phyloP scores from a whole-genome alignment of 2,329 filamentous ascomycete species.

The Sporothrix inflata region DNA sequence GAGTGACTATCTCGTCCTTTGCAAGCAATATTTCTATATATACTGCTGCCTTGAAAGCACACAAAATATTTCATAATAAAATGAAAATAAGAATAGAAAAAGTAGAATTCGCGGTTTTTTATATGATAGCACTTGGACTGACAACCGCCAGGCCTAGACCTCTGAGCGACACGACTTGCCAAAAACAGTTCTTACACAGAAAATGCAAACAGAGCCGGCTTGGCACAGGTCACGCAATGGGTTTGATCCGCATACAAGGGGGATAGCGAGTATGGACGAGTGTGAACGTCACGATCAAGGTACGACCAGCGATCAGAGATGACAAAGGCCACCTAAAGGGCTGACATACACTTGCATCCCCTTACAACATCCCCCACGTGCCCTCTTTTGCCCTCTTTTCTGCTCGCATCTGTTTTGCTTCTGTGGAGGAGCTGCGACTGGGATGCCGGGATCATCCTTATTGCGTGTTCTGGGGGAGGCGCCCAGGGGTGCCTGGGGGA shows the following conservation, averaged over 20 bases:
- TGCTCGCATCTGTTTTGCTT: not conserved
- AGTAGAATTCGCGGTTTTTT: not conserved
- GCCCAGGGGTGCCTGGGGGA: not conserved
- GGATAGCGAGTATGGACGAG: not conserved
- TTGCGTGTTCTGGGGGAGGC: constrained; percentile 23
- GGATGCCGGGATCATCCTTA: constrained; percentile 24
- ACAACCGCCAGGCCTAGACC: not conserved
- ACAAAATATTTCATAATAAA: not conserved
- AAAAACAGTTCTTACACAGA: not conserved
- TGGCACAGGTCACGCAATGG: constrained; percentile 19
- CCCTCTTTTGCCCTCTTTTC: not conserved
- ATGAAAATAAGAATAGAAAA: not conserved
- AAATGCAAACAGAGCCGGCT: constrained; percentile 14
- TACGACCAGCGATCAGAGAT: not conserved
- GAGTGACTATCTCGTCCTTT: too few relatives aligned
- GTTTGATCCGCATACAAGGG: constrained; percentile 17
- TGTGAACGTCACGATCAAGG: not conserved
- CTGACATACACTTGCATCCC: not conserved
- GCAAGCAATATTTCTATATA: not conserved
- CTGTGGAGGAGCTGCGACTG: constrained; percentile 25
- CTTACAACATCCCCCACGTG: not conserved
- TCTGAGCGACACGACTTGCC: constrained; percentile 3
- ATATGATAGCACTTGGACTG: not conserved
- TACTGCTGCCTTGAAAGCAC: not conserved
- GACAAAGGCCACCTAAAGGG: not conserved